Percentiles rank a stretch among this genome's conserved stretches.
These are phyloP conservation scores for Trametes elegans DNA, from an alignment of 768 basidiomycete genomes.

Conservation along the genomic window DNA sequence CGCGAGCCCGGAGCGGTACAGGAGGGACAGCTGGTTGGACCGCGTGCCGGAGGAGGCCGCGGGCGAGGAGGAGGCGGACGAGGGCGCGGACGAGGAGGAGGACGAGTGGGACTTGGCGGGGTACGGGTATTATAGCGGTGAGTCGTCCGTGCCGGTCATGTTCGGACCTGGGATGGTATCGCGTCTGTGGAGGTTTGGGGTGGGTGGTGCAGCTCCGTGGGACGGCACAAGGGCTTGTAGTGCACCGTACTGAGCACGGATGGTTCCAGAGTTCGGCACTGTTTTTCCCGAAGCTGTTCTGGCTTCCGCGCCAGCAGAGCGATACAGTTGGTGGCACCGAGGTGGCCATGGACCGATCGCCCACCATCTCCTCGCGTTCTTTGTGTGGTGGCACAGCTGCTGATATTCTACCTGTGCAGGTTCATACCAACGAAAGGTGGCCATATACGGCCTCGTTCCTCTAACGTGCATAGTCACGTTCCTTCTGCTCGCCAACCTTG, in stretches of 20 bases:
- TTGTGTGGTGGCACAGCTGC: neutral
- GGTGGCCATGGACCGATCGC: too few species aligned
- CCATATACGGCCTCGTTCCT: conserved; percentile 62
- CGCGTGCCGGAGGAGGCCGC: conserved; percentile 30
- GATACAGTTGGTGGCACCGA: too few species aligned
- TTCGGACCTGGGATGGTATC: neutral
- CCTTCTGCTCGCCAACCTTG: conserved; percentile 48
- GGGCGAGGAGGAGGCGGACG: conserved; percentile 34
- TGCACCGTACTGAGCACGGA: too few species aligned
- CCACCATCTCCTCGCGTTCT: too few species aligned
- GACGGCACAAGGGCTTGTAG: too few species aligned
- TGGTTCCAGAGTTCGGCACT: too few species aligned
- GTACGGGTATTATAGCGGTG: conserved; percentile 50
- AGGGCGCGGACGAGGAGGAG: conserved; percentile 33
- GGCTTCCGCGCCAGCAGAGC: too few species aligned
- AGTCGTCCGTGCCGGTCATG: conserved; percentile 11
- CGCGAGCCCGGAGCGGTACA: conserved; percentile 26
- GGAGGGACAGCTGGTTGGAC: conserved; percentile 26
- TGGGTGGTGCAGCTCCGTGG: too few species aligned
- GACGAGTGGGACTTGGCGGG: conserved; percentile 47
- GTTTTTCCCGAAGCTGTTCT: too few species aligned
- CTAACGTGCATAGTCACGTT: conserved; percentile 48
- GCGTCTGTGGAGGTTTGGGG: neutral
- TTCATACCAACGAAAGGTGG: conserved; percentile 55
- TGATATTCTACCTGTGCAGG: conserved; percentile 40